Evolutionary conservation across 106 monocot species (phyloP), one percentile per base, ranked within the genome.

Genomic region (Platanthera guangdongensis): DNA sequence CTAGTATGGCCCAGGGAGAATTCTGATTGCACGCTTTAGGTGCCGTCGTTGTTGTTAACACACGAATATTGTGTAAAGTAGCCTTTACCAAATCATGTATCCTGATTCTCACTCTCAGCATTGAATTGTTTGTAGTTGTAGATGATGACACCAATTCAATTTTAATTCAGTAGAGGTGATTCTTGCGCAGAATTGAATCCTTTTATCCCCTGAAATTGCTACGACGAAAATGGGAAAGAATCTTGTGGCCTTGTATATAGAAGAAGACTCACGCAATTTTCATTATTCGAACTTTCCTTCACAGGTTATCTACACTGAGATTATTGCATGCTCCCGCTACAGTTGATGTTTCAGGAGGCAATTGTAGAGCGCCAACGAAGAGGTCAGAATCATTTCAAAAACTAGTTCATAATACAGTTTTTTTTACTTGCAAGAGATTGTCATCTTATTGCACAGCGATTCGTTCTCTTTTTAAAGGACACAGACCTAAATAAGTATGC

Each of bases 31-130:
- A 21, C 6, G 59, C 59, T 60, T 60, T 60, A 60, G 18, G 18
- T 18, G 59, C 30, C 13, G 11, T 39, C 39, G 16, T 5, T 25
- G 6, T 5, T 7, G 4, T 70, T 15, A 10, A 53, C 14, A 10
- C 14, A 53, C 70, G 16, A n/a, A 15, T 70, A 47, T 70, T 70
- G 70, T 70, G 70, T 70, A 65, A 47, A 70, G 16, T 48, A 70
- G 13, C 45, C 47, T 70, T 48, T 48, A 16, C 16, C 70, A 16
- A 47, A n/a, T 5, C 46, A 15, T 70, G 70, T 70, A 70, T 70
- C 47, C 70, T 47, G 47, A 16, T 48, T 32, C 65, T 30, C 32
- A 30, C 25, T 65, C 12, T 32, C 25, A 60, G 59, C 59, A 21
- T 60, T 60, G 59, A 60, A 60, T 19, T 60, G 21, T 60, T 60